Evolutionary conservation across 345 rosid species (phyloP), one percentile per base, ranked within the genome.

Genomic region (Rhizophora apiculata): DNA sequence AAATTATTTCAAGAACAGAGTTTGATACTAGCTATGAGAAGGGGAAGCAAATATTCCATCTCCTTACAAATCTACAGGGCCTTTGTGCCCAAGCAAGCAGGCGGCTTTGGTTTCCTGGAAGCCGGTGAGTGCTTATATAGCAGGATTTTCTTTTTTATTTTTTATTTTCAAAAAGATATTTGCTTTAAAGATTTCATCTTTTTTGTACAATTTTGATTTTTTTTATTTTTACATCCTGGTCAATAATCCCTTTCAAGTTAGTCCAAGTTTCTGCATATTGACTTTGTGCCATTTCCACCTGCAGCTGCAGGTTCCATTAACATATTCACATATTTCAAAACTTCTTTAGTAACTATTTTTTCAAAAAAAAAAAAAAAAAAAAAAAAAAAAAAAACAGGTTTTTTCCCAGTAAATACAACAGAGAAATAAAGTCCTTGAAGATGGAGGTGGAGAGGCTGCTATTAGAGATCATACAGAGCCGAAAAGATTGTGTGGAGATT

Each of bases 21-120:
- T 96, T 96, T 43, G 97, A 81, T 62, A 72, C 87, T 7, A 87
- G 92, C 62, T 92, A 79, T 19, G 96, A 85, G 54, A 96, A 90
- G 82, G 98, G 99, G 55, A 88, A 86, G 61, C 82, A 87, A 71
- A 92, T 96, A 31, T 92, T 96, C 78, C 82, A 67, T 67, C 80
- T 83, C 30, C 79, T 96, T 13, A 92, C 86, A 24, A 71, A 55
- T 16, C 82, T 96, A 8, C 99, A 96, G 66, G 74, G 66, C 18
- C 96, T 83, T 10, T 86, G 94, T 16, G 92, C 98, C 71, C 96
- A 87, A 76, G 80, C 99, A 6, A 90, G 81, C 72, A 85, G 92
- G 63, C 98, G 85, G 76, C 82, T 96, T 43, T 92, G 96, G 78
- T 74, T 92, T 56, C 99, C 99, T 0, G 99, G 98, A 3, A 89